Evolutionary conservation across 1,284 basidiomycete species (phyloP).

Genomic region (Paramarasmius palmivorus): DNA sequence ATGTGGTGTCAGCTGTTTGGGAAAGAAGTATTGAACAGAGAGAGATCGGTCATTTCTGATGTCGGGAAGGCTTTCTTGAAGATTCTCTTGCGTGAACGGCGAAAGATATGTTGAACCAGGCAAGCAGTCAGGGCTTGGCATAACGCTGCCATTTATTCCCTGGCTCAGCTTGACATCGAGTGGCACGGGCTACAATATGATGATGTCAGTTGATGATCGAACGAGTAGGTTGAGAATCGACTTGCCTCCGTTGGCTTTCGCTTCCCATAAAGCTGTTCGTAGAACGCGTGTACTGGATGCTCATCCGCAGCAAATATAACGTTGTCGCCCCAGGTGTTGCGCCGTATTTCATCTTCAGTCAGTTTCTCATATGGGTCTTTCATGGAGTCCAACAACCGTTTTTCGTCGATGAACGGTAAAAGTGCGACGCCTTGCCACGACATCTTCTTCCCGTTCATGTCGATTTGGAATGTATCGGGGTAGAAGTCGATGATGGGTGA

Average conservation of each 20-base stretch:
- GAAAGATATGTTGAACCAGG: slow-evolving; percentile 90
- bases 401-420: slow-evolving; percentile 93
- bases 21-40: slow-evolving; percentile 89
- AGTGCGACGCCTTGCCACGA: slow-evolving; percentile 98
- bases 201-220: slow-evolving; percentile 6
- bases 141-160: slow-evolving; percentile 80
- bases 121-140: slow-evolving; percentile 86
- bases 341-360: slow-evolving; percentile 77
- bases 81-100: slow-evolving; percentile 57
- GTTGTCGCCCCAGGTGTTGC: slow-evolving; percentile 88
- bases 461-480: slow-evolving; percentile 89
- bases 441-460: slow-evolving; percentile 99
- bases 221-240: slow-evolving; percentile 14
- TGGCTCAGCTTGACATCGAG: slow-evolving; percentile 74
- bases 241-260: slow-evolving; percentile 79
- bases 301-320: slow-evolving; percentile 86
- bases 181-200: slow-evolving; percentile 50
- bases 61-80: slow-evolving; percentile 70
- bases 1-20: slow-evolving; percentile 84
- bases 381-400: slow-evolving; percentile 84
- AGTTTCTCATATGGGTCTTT: slow-evolving; percentile 71
- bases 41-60: slow-evolving; percentile 87
- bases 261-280: slow-evolving; percentile 90
- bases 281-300: slow-evolving; percentile 82
- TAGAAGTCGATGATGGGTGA: slow-evolving; percentile 98